Evolutionary conservation across 2,329 filamentous ascomycete genomes (phyloP), one percentile per base, ranked within the genome.

Genomic region (Bipolaris bicolor): DNA sequence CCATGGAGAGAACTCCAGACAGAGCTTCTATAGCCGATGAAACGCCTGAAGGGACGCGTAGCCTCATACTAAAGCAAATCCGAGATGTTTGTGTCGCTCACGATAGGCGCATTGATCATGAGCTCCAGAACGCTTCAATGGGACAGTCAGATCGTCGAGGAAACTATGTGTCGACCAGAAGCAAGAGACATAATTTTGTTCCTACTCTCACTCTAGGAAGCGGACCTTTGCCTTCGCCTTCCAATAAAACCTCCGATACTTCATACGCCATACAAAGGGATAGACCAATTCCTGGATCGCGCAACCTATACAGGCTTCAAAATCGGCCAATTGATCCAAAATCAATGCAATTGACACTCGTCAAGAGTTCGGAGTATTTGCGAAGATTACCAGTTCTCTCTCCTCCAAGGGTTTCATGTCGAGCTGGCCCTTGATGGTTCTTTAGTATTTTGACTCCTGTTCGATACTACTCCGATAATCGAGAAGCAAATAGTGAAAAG

Each of bases 41-140:
- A 22, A 16, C n/a, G 20, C 3, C 22, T 29, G 10, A 11, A 11
- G 18, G 26, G 22, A 18, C 5, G 3, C 13, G 40, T 22, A 36
- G 18, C 9, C 9, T 7, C 9, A 37, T 31, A 13, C 34, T 13
- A 7, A 36, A 29, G 41, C 26, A 20, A 16, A 16, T 20, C 9
- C 10, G 7, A 22, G n/a, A 10, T 6, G 29, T 56, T 29, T 26
- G 26, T 9, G 36, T 37, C 29, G 39, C 15, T 15, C 61, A 48
- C 33, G 66, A 68, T 45, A 61, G 62, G 5, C 66, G 65, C 44
- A 41, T 55, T 5, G 59, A 60, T 16, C 31, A 41, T 6, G 64
- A 67, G 24, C 52, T 60, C 11, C 39, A 16, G 7, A 22, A 52
- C 20, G 41, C 31, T 47, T 16, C 29, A 15, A 41, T 20, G 7